phyloP scores from a whole-genome alignment of 2,329 filamentous ascomycete species.

The Exophiala lecanii-corni region DNA sequence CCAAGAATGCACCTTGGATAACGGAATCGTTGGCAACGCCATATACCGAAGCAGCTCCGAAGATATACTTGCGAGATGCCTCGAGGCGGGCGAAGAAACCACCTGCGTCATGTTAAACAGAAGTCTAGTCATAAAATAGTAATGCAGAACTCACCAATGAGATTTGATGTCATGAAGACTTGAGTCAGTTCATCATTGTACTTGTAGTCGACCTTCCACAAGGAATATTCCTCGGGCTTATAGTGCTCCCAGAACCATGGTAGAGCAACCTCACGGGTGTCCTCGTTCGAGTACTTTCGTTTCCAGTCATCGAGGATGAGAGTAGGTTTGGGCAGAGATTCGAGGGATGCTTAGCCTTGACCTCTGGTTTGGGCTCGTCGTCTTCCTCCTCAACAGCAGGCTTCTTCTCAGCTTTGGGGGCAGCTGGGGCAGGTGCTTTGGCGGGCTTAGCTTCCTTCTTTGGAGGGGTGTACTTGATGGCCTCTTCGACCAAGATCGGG shows the following conservation, averaged over 20 bases:
- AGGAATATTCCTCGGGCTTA: slow-evolving; percentile 90
- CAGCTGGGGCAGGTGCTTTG: slow-evolving; percentile 63
- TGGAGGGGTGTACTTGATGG: slow-evolving; percentile 67
- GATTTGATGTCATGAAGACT: slow-evolving; percentile 98
- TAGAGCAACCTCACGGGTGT: slow-evolving; percentile 73
- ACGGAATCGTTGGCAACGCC: slow-evolving; percentile 83
- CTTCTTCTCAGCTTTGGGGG: slow-evolving; percentile 34
- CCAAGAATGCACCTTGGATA: slow-evolving; percentile 88
- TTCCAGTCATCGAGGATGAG: slow-evolving; percentile 96
- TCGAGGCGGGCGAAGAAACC: slow-evolving; percentile 98
- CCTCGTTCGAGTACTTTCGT: slow-evolving; percentile 96
- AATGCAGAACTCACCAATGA: slow-evolving; percentile 60
- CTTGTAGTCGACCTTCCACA: slow-evolving; percentile 96
- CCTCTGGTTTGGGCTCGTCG: slow-evolving; percentile 53
- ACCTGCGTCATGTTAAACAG: slow-evolving; percentile 39
- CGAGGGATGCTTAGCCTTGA: slow-evolving; percentile 97
- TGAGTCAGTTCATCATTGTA: slow-evolving; percentile 97
- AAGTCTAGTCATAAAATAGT: slow-evolving; percentile 19
- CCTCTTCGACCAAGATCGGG: slow-evolving; percentile 75
- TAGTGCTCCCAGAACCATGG: slow-evolving; percentile 99
- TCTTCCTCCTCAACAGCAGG: slow-evolving; percentile 52
- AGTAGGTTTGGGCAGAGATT: slow-evolving; percentile 72
- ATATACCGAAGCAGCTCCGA: slow-evolving; percentile 85
- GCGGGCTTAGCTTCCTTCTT: slow-evolving; percentile 67
- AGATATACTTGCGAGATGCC: slow-evolving; percentile 95